Base-by-base conservation (phyloP, 2,329 filamentous ascomycete species). In the Clarireedia monteithiana region DNA sequence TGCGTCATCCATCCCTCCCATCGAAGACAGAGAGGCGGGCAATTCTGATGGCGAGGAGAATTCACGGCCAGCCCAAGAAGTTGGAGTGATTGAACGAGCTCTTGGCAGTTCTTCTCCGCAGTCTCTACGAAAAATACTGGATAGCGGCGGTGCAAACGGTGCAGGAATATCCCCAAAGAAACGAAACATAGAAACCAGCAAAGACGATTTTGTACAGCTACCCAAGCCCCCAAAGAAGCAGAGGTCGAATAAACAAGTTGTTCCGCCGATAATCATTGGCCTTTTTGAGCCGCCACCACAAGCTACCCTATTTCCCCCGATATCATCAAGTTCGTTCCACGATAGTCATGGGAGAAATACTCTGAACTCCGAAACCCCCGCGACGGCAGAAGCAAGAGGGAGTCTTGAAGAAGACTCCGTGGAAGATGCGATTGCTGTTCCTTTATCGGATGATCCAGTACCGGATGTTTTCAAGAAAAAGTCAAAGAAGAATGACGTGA, bases 251-350 rank as follows among this genome's bases (percentile, higher is more conserved):
- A 73, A 76, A 12, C 77, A 81, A 63, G 72, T 78, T 50, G 79
- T 83, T 65, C 83, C 83, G 7, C 82, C 82, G 53, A 85, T 85
- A 59, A 85, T 85, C 66, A 83, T 82, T 58, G 82, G 82, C 50
- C 72, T 86, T 5, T 77, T 80, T 61, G 80, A 84, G 62, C 82
- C 82, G 2, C 82, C 82, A 2, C 81, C 80, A 3, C 66, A 69
- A 57, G 77, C 80, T n/a, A 49, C 80, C 44, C 71, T 84, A n/a
- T 84, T 85, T 60, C 82, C 83, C 3, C 82, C 82, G 9, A 85
- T 85, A 58, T 75, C 79, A 5, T 81, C 80, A 5, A 75, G 71
- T 47, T 77, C 79, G 1, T 83, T 83, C 61, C 73, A 78, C 58
- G 74, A 76, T 56, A 74, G 75, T 23, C 75, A 75, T 44, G 72